Percentiles rank a stretch among this genome's conserved stretches.
Conservation (phyloP, 441 rosid species). For the Populus hybrid region DNA sequence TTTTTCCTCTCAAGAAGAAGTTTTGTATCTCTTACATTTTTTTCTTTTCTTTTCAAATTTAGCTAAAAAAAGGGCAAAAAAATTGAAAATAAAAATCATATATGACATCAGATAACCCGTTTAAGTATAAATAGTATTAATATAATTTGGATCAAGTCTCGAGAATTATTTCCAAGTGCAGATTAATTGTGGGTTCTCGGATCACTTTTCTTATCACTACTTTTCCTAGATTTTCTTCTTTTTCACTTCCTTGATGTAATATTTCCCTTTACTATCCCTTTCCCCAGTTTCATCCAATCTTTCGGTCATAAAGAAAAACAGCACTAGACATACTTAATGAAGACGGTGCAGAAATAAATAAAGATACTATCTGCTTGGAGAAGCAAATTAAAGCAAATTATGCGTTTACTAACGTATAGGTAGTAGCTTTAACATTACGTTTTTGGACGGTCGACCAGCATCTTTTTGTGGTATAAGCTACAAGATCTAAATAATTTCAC, state of each 20-base stretch:
- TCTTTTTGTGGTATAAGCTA: not conserved
- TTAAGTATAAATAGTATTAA: too few species aligned
- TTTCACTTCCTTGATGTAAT: not conserved
- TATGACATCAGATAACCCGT: too few species aligned
- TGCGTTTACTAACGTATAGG: not conserved
- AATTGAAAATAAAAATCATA: too few species aligned
- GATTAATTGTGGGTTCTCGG: constrained; percentile 14
- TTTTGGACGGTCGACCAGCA: not conserved
- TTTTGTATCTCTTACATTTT: too few species aligned
- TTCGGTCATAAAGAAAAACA: constrained; percentile 18
- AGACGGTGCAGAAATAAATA: constrained; percentile 8
- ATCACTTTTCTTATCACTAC: constrained; percentile 10
- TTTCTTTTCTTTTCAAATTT: too few species aligned
- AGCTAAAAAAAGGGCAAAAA: too few species aligned
- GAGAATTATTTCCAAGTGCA: constrained; percentile 1
- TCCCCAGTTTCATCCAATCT: not conserved
- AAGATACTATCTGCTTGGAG: not conserved
- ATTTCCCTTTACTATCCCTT: constrained; percentile 9
- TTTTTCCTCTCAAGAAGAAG: too few species aligned
- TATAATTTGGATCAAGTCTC: not conserved
- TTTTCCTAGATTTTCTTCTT: constrained; percentile 25
- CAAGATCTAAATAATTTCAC: not conserved
- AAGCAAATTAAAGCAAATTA: not conserved
- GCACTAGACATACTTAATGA: not conserved
- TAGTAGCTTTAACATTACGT: constrained; percentile 2